Base-by-base conservation (phyloP, 768 basidiomycete genomes). In the Russula foetens region DNA sequence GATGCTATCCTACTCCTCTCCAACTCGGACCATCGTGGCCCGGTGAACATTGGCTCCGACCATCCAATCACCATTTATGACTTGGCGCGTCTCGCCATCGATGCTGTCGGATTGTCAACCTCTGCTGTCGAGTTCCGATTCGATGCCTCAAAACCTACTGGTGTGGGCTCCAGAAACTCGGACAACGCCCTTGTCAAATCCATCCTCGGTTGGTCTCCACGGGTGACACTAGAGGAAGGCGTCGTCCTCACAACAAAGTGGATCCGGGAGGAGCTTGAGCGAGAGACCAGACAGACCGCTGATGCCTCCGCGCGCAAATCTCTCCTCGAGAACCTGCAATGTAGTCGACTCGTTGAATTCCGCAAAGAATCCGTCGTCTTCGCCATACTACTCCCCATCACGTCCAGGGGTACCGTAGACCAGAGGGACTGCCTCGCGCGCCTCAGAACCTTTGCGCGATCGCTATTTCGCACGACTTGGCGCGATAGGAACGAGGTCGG, bases 31-130 rank as follows among this genome's bases (percentile, higher is more conserved):
- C 9, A 35, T 35, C 9, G 11, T 7, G 63, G 58, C 8, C 75
- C 79, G 1, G 53, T 81, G 60, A 84, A 84, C 61, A 78, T 84
- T 26, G 83, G 81, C 2, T 83, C 82, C 1, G 76, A 80, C 53
- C 64, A 66, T 1, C 66, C 76, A 0, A 68, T 82, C 15, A 61
- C 77, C 15, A 77, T 83, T 56, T 63, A 69, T 19, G 69, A 75
- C 19, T 75, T 83, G 69, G 35, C 35, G 9, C 35, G 14, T 1
- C 67, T 80, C 21, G 79, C 81, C 11, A 59, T 79, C 3, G 24
- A 48, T 15, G 68, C 65, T 71, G 35, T 35, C 5, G 74, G 71
- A 0, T 7, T 80, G 7, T 65, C 71, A 26, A 58, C 59, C 7
- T 63, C 63, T 2, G 49, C 66, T 7, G 69, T 78, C 26, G 9